Conservation (phyloP, 148 eudicot species). For the Euryodendron excelsum region DNA sequence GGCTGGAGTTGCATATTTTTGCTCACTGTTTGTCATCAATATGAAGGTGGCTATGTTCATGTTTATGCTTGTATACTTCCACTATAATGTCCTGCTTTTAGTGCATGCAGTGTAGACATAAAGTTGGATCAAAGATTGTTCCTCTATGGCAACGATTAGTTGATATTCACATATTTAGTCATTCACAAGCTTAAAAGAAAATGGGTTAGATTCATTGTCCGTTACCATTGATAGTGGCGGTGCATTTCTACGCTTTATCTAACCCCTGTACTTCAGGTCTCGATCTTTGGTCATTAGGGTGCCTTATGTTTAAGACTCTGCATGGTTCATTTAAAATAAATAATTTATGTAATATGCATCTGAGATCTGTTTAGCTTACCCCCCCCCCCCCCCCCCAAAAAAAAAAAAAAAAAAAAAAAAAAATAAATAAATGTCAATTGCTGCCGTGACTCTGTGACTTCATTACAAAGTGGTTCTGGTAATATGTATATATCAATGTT, state of each 20-base stretch:
- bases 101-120: background rate
- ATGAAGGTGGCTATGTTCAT: background rate
- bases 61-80: background rate
- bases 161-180: background rate
- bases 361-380: background rate
- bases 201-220: background rate
- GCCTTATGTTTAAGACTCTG: background rate
- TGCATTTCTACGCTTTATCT: background rate
- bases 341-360: background rate
- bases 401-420: too few relatives aligned
- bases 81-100: slow-evolving; percentile 6
- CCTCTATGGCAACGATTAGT: background rate
- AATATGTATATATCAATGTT: slow-evolving; percentile 6
- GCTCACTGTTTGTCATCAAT: background rate
- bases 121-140: background rate
- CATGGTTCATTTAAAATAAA: background rate
- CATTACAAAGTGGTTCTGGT: slow-evolving; percentile 9
- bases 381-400: background rate
- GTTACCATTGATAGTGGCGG: background rate
- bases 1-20: background rate
- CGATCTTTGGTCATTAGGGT: background rate
- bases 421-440: background rate
- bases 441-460: background rate
- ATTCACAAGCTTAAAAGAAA: background rate
- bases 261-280: background rate